Evolutionary conservation across 495 filamentous ascomycete genomes (phyloP), one percentile per base, ranked within the genome.

Genomic region (Hyphodiscus hymeniophilus): DNA sequence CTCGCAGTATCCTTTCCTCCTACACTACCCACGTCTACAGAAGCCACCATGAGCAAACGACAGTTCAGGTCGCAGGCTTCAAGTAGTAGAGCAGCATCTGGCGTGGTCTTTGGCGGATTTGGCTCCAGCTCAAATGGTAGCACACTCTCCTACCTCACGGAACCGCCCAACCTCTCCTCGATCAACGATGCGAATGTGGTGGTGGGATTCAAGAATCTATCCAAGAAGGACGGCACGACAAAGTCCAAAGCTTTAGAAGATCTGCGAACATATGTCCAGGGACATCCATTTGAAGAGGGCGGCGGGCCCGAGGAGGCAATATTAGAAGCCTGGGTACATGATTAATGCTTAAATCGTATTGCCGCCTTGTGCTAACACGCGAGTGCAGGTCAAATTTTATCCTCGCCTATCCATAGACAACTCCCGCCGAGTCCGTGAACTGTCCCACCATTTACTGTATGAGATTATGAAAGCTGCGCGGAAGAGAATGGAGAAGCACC

Each of bases 191-290:
- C 87, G 23, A 85, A 89, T 57, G 69, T 92, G 39, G 77, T 87
- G 12, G 89, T 99, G 7, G 76, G 82, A 17, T 90, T 95, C 71
- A 94, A 96, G 62, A 94, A 90, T 56, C 71, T 95, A 13, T 74
- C 80, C 38, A 99, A 97, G 68, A 94, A 89, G 64, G 90, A 95
- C 68, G 82, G 82, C 48, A 91, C 79, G 12, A 99, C 94, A 22
- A 91, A 94, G 56, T 73, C 82, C n/a, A 95, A 94, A 61, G 92
- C 89, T 0, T 62, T 99, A 41, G 91, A 97, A 45, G 91, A 95
- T 34, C 62, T 99, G 26, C 75, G 82, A 38, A 60, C 74, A 32
- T 76, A 83, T 57, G 67, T 88, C n/a, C 57, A 69, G 36, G 52
- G 47, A 47, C 70, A 54, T 62, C 66, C 43, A 47, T 71, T 70